Conservation (phyloP, 1,284 basidiomycete species). For the Hemileia vastatrix region DNA sequence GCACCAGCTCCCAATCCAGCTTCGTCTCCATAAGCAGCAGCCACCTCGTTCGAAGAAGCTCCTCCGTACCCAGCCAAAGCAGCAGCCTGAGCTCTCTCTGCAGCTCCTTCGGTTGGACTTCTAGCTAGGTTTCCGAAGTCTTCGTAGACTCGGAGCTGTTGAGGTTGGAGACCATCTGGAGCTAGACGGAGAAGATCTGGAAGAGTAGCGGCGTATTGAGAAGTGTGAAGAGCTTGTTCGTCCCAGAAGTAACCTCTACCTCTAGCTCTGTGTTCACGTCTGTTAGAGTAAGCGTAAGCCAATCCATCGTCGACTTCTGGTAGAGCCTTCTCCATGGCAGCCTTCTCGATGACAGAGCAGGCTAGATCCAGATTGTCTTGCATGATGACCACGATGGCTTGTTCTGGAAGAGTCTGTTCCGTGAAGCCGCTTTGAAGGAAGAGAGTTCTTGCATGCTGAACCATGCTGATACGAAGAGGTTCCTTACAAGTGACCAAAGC, state of each 20-base stretch:
- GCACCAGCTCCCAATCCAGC: too few relatives aligned
- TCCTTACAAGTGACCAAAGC: slow-evolving; percentile 98
- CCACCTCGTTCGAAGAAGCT: slow-evolving; percentile 1
- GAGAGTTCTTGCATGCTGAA: slow-evolving; percentile 72
- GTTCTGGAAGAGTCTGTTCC: slow-evolving; percentile 54
- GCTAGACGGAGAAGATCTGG: slow-evolving; percentile 85
- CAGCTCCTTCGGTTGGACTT: not conserved
- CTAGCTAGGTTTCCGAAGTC: slow-evolving; percentile 74
- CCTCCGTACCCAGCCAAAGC: not conserved
- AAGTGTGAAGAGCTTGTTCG: slow-evolving; percentile 55
- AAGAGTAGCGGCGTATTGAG: slow-evolving; percentile 65
- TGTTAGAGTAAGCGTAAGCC: slow-evolving; percentile 64
- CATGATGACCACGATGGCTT: slow-evolving; percentile 64
- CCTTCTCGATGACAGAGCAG: slow-evolving; percentile 91
- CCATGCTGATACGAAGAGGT: slow-evolving; percentile 82
- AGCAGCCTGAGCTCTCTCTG: not conserved
- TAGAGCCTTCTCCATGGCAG: slow-evolving; percentile 91
- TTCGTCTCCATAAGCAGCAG: too few relatives aligned
- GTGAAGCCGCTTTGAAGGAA: slow-evolving; percentile 73
- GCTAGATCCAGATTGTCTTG: slow-evolving; percentile 90
- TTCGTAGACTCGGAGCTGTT: slow-evolving; percentile 85
- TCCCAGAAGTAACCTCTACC: slow-evolving; percentile 60
- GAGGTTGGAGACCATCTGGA: slow-evolving; percentile 67
- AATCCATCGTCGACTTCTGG: slow-evolving; percentile 92
- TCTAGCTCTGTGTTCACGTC: slow-evolving; percentile 78